A percentile compares a stretch with the other conserved stretches of the same genome.
These are phyloP conservation scores for Spizellomyces sp. DNA, from an alignment of 192 early-diverging fungal genomes.

Conservation along the genomic window DNA sequence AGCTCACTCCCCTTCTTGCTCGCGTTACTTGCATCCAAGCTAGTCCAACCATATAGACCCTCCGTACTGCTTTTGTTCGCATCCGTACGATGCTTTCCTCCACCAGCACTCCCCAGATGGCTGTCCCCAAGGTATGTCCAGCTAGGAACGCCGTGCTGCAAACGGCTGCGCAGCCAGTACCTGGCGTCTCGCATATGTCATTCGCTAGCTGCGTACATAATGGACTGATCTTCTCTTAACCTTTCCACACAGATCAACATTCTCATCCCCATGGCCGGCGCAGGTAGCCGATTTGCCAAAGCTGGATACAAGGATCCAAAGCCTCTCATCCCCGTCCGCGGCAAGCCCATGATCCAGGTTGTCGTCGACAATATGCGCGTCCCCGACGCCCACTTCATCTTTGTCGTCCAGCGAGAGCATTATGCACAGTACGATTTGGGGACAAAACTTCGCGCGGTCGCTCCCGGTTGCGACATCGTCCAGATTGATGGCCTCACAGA, in stretches of 20 bases:
- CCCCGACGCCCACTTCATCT: slow-evolving; percentile 17
- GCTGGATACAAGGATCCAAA: slow-evolving; percentile 27
- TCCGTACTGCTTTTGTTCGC: no score
- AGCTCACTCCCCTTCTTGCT: no score
- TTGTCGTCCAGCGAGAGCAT: slow-evolving; percentile 21
- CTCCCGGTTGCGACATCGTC: slow-evolving; percentile 20
- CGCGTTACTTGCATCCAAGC: no score
- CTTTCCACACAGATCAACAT: background rate
- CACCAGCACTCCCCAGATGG: no score
- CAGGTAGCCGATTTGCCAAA: slow-evolving; percentile 17
- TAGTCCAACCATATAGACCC: no score
- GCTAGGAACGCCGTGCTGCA: no score
- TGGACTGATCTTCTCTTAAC: no score
- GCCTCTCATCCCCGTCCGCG: slow-evolving; percentile 16
- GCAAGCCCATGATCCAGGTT: slow-evolving; percentile 9
- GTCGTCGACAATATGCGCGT: slow-evolving; percentile 14
- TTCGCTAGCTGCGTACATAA: no score
- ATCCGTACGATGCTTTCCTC: no score
- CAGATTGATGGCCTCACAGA: slow-evolving; percentile 20
- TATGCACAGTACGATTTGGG: background rate
- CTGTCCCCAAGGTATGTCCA: no score
- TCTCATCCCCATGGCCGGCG: slow-evolving; percentile 24
- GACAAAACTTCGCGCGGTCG: background rate
- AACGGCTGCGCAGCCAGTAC: no score
- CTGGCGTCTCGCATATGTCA: no score